phyloP scores from a whole-genome alignment of 2,329 filamentous ascomycete species.

The Paecilomyces variotii region DNA sequence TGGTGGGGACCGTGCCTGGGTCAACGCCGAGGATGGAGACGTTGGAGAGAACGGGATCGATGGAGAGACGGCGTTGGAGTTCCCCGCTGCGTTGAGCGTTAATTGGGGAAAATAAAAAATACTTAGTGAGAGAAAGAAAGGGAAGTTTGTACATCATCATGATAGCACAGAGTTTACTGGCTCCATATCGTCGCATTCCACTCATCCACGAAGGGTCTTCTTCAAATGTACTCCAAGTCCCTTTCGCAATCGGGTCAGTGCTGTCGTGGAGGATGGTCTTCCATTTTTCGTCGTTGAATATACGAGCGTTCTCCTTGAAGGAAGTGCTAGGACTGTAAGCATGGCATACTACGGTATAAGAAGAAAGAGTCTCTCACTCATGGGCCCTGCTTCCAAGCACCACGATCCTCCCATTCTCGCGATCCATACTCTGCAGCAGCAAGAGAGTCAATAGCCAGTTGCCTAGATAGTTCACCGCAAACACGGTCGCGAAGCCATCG shows the following conservation, averaged over 20 bases:
- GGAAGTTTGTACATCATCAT: slow-evolving; percentile 23
- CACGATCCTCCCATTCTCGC: slow-evolving; percentile 10
- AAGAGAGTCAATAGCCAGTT: slow-evolving; percentile 15
- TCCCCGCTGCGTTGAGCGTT: slow-evolving; percentile 13
- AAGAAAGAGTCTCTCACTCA: slow-evolving; percentile 3
- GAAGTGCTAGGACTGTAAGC: background rate
- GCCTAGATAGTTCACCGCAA: slow-evolving; percentile 14
- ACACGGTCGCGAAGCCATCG: slow-evolving; percentile 12
- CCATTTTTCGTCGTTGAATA: slow-evolving; percentile 3
- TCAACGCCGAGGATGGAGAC: slow-evolving; percentile 32
- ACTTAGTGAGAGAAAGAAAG: background rate
- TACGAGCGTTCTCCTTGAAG: background rate
- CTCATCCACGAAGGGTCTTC: slow-evolving; percentile 17
- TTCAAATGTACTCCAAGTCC: slow-evolving; percentile 3
- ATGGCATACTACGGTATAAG: too few relatives aligned
- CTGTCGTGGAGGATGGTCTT: slow-evolving; percentile 4
- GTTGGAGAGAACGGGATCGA: slow-evolving; percentile 16
- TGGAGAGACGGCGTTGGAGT: slow-evolving; percentile 29
- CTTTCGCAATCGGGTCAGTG: slow-evolving; percentile 4
- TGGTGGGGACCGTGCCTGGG: slow-evolving; percentile 31
- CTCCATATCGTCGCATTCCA: slow-evolving; percentile 32
- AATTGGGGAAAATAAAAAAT: background rate
- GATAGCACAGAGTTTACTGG: slow-evolving; percentile 31
- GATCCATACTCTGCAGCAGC: slow-evolving; percentile 15
- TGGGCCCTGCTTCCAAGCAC: slow-evolving; percentile 12